Base-by-base conservation (phyloP, 179 eudicot species). In the Beta macrorhiza region DNA sequence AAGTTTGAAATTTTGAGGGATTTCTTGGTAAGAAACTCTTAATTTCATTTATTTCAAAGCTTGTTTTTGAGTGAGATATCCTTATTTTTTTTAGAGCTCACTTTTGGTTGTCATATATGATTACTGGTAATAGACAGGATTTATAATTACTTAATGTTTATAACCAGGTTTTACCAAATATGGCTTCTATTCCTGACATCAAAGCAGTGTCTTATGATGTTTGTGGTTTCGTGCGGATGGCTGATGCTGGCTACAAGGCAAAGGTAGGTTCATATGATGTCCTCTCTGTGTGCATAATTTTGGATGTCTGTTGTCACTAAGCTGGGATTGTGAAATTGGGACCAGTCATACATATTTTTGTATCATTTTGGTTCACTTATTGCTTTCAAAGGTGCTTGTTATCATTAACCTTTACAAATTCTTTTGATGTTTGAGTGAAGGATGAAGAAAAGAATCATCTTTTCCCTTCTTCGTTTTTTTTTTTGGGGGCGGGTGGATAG, bases 181-280 rank as follows among this genome's bases (percentile, higher is more conserved):
- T 91, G 99, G 97, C 98, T 80, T 93, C 97, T 14, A 87, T 97
- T 67, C 89, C 86, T 72, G 97, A 97, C 80, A 90, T 97, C 78
- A 90, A 89, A 90, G 95, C 98, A 22, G 87, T 90, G 63, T 89
- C 92, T 72, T 97, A 97, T 81, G 97, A 97, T 87, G 92, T 97
- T 82, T 97, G 99, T 77, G 99, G 99, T 53, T 78, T 84, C 37
- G 97, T 91, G 75, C 89, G 83, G 79, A 89, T 92, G 87, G 90
- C 91, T 85, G 88, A 87, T 86, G 87, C 91, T 82, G 89, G 88
- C 56, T 87, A 86, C 86, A 90, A 85, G 83, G 95, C 95, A 67
- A 94, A 97, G 97, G 99, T 97, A 86, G 61, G 78, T 68, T 16
- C 63, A 16, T 67, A 20, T 59, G 67, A 25, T 76, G 51, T 70